A percentile compares a stretch with the other conserved stretches of the same genome.
Conservation (phyloP, 1,284 basidiomycete species). For the Ustilago tritici region DNA sequence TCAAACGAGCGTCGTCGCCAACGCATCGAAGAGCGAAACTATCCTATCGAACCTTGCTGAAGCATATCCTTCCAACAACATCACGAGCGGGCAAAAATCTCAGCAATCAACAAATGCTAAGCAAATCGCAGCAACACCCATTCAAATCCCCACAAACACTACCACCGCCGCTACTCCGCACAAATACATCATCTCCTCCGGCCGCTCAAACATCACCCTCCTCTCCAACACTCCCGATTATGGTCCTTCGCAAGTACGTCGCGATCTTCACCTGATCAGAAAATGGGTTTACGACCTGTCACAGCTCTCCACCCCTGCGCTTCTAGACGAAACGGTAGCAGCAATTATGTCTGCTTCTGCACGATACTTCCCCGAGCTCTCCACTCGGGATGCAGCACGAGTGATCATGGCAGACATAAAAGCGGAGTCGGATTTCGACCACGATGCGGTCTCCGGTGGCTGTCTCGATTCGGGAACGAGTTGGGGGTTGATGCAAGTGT, state of each 20-base stretch:
- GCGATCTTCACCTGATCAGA: constrained; percentile 63
- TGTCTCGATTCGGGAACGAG: constrained; percentile 62
- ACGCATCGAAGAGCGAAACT: constrained; percentile 14
- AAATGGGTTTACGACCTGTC: constrained; percentile 60
- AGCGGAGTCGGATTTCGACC: constrained; percentile 64
- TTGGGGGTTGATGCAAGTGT: constrained; percentile 65
- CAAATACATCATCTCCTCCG: constrained; percentile 13
- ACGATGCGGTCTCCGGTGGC: constrained; percentile 40
- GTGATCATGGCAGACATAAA: constrained; percentile 67
- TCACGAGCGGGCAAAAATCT: neutral
- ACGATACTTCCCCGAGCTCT: constrained; percentile 66
- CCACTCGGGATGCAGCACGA: constrained; percentile 53
- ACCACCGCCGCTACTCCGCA: constrained; percentile 4
- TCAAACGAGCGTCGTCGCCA: constrained; percentile 28
- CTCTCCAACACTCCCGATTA: constrained; percentile 57
- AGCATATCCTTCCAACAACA: constrained; percentile 23
- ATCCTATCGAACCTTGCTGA: constrained; percentile 27
- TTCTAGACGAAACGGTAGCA: constrained; percentile 62
- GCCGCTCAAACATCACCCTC: constrained; percentile 27
- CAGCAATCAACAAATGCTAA: neutral
- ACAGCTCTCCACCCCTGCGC: constrained; percentile 41
- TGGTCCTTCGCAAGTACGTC: constrained; percentile 51
- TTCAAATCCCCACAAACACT: neutral
- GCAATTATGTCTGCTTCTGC: constrained; percentile 62
- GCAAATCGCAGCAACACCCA: neutral